Percentiles rank a stretch among this genome's conserved stretches.
phyloP scores from a whole-genome alignment of 139 green algal genomes.

The Picochlorum sp. region DNA sequence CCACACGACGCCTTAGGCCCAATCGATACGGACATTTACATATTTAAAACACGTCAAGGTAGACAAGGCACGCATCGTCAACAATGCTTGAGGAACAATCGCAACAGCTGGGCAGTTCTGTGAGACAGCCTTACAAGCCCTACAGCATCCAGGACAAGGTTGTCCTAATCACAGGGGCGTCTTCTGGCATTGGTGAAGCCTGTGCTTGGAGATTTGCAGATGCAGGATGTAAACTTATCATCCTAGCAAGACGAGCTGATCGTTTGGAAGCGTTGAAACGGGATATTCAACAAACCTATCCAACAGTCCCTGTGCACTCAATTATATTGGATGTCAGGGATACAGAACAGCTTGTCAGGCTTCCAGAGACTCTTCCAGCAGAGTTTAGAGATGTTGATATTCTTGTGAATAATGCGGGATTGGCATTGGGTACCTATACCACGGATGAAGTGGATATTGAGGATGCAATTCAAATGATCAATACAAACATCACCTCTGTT shows the following conservation, averaged over 20 bases:
- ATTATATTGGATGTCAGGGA: conserved; percentile 53
- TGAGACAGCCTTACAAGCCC: not conserved
- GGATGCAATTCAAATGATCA: conserved; percentile 60
- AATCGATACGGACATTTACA: too few relatives aligned
- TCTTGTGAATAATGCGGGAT: conserved; percentile 79
- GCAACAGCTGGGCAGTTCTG: too few relatives aligned
- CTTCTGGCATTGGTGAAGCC: conserved; percentile 61
- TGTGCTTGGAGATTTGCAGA: conserved; percentile 61
- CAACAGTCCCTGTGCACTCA: conserved; percentile 28
- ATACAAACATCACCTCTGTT: conserved; percentile 69
- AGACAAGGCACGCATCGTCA: too few relatives aligned
- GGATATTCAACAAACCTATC: conserved; percentile 19
- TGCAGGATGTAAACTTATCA: conserved; percentile 52
- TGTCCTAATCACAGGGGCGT: not conserved
- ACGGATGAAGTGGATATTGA: conserved; percentile 36
- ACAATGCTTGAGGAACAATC: too few relatives aligned
- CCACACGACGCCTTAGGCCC: too few relatives aligned
- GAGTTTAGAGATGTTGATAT: conserved; percentile 55
- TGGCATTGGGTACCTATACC: conserved; percentile 50
- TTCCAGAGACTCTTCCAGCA: conserved; percentile 10
- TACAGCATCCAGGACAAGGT: not conserved
- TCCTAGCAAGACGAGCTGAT: conserved; percentile 57
- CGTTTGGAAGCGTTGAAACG: conserved; percentile 44
- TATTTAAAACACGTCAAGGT: too few relatives aligned
- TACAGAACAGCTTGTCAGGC: conserved; percentile 11